Evolutionary conservation across 1,284 basidiomycete species (phyloP), one percentile per base, ranked within the genome.

Genomic region (Austroboletus niveus): DNA sequence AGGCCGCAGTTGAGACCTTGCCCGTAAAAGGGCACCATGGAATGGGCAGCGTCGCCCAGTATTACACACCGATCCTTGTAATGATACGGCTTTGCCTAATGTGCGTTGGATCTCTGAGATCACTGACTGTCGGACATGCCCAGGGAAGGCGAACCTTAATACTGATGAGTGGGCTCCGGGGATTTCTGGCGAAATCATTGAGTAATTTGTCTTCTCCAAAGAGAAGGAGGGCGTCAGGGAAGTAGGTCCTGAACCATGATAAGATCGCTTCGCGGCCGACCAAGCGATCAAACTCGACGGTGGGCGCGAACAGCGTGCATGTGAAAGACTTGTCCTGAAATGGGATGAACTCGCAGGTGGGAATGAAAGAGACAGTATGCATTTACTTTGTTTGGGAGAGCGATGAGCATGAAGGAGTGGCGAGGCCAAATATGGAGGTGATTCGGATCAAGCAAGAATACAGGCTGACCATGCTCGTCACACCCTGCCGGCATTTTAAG

Each of bases 351-450:
- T 59, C 60, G 55, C 48, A 55, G 53, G 61, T 65, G 61, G 63
- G 58, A 64, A 64, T 52, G 61, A 52, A 56, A 48, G 48, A 51
- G 55, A 59, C 42, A 56, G 60, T 49, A 63, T 53, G 58, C 55
- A 55, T 68, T 68, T 72, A 94, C 94, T 79, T 92, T 87, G 77
- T 98, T 99, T 57, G 96, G 94, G 47, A 99, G 84, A 17, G 94
- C 97, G 65, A 99, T 98, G 63, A 99, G 82, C 96, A 99, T 99
- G 78, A 98, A 98, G 47, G 92, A 90, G 71, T 95, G 92, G 65
- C 94, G 86, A 53, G 96, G 97, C 96, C 96, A 99, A 67, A 99
- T 98, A 76, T 99, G 97, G 58, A 99, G 84, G 72, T 98, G 92
- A 72, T 92, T 88, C 58, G 92, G 89, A 78, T 97, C 93, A 71